Evolutionary conservation across 306 rosid genomes (phyloP).

Genomic region (Acmispon strigosus): DNA sequence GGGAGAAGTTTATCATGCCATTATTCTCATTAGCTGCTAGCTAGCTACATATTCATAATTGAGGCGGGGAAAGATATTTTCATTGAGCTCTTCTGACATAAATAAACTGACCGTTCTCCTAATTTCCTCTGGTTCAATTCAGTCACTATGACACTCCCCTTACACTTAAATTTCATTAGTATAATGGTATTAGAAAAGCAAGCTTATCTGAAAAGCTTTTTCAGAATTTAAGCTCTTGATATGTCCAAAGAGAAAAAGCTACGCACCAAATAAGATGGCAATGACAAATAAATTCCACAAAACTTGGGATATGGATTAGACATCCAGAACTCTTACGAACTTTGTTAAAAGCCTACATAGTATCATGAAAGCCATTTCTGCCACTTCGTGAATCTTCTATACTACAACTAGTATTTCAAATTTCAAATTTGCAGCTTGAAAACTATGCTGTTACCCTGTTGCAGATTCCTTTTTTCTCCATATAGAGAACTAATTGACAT

Average conservation of each 20-base stretch:
- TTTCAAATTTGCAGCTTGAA: not conserved
- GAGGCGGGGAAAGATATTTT: not conserved
- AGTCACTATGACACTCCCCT: not conserved
- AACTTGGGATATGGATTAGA: not conserved
- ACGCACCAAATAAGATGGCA: not conserved
- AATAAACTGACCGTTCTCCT: not conserved
- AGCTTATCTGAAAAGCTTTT: not conserved
- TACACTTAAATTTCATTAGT: not conserved
- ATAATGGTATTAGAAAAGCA: not conserved
- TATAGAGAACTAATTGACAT: not conserved
- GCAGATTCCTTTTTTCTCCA: not conserved
- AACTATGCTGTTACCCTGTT: not conserved
- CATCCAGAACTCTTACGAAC: not conserved
- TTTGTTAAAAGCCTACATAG: not conserved
- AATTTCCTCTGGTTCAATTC: not conserved
- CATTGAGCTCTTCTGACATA: not conserved
- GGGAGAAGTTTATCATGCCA: not conserved
- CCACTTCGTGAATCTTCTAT: not conserved
- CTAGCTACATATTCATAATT: not conserved
- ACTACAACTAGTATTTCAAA: not conserved
- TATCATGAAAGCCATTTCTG: not conserved
- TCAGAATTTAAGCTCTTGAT: not conserved
- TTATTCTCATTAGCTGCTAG: not conserved
- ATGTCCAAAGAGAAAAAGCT: not conserved
- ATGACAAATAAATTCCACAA: not conserved